phyloP scores from a whole-genome alignment of 164 flowering plant genomes.

The Platanus orientalis region DNA sequence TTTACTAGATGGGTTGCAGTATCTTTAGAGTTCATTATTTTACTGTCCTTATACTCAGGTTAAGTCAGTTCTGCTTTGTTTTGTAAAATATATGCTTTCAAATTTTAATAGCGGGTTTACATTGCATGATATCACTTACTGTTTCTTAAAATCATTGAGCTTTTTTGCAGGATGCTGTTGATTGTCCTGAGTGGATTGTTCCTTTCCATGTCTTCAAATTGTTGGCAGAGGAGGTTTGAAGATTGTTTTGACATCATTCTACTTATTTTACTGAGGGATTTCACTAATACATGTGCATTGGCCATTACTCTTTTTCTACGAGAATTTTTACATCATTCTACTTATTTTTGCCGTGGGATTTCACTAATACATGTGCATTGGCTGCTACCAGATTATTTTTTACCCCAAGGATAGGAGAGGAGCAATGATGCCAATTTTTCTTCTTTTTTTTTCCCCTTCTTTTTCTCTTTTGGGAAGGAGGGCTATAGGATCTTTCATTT shows the following conservation, averaged over 20 bases:
- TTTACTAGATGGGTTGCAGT: too few relatives aligned
- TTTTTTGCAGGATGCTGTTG: slow-evolving; percentile 87
- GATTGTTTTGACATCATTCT: background rate
- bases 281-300: background rate
- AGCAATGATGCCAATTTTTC: too few relatives aligned
- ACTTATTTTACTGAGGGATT: background rate
- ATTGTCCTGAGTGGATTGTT: slow-evolving; percentile 99
- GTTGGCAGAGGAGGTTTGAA: slow-evolving; percentile 84
- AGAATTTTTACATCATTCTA: background rate
- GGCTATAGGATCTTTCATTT: too few relatives aligned
- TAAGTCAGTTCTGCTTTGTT: too few relatives aligned
- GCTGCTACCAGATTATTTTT: background rate
- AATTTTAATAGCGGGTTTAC: background rate
- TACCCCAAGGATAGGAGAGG: too few relatives aligned
- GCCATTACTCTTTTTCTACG: background rate
- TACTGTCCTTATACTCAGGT: too few relatives aligned
- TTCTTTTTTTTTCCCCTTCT: background rate
- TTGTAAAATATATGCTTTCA: too few relatives aligned
- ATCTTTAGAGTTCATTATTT: too few relatives aligned
- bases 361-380: background rate
- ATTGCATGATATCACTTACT: background rate
- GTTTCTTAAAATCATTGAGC: background rate
- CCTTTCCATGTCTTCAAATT: slow-evolving; percentile 81
- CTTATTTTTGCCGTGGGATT: background rate
- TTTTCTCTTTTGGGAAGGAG: too few relatives aligned